Evolutionary conservation across 768 basidiomycete species (phyloP).

Genomic region (Tylopilus cervinicoccineus): DNA sequence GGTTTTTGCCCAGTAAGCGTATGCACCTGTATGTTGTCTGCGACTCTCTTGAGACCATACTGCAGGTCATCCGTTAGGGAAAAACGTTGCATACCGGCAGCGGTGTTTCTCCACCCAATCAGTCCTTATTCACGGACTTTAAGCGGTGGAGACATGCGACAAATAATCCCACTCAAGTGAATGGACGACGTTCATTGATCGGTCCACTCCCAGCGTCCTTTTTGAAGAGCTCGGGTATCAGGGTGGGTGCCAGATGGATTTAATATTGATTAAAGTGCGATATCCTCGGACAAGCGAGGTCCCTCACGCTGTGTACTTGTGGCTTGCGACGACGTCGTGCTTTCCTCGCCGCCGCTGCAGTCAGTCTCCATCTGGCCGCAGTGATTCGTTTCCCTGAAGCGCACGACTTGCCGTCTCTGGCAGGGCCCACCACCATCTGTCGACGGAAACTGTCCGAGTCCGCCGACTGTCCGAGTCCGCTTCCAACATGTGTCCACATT

Average conservation of each 20-base stretch:
- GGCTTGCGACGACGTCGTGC: neutral
- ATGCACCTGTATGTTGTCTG: neutral
- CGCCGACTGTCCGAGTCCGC: too few species aligned
- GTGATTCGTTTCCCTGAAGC: neutral
- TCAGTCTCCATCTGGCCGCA: conserved; percentile 3
- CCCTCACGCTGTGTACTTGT: neutral
- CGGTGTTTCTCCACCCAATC: neutral
- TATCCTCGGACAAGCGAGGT: conserved; percentile 1
- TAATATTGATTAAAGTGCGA: neutral
- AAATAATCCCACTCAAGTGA: neutral
- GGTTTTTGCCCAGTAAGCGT: neutral
- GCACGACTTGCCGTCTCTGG: neutral
- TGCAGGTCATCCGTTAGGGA: neutral
- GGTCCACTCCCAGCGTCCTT: neutral
- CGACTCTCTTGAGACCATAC: neutral
- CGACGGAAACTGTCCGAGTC: neutral
- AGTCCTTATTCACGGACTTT: neutral
- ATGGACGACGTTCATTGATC: neutral
- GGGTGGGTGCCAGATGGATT: neutral
- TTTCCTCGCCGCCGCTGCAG: neutral
- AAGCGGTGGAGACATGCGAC: neutral
- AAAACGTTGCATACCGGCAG: neutral
- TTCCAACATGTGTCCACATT: neutral
- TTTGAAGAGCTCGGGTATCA: neutral
- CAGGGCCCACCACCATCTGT: neutral